A percentile compares a stretch with the other conserved stretches of the same genome.
Conservation (phyloP, 768 basidiomycete species). For the Kockovaella imperatae region DNA sequence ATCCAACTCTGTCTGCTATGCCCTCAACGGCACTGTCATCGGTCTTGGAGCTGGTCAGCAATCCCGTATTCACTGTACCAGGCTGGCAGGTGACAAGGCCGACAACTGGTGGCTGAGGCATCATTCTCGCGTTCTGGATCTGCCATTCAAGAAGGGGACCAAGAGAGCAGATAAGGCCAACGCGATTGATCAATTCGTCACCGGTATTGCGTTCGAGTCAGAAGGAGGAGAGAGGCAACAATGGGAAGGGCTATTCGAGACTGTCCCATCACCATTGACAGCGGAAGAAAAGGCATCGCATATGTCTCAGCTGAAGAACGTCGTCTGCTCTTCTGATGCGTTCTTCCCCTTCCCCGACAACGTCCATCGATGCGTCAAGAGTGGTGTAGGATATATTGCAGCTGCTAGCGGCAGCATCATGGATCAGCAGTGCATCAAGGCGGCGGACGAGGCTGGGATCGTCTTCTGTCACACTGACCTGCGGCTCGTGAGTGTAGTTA, state of each 20-base stretch:
- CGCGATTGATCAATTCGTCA: slow-evolving; percentile 93
- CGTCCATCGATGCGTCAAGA: slow-evolving; percentile 83
- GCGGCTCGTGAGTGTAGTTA: slow-evolving; percentile 66
- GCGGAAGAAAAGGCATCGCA: slow-evolving; percentile 67
- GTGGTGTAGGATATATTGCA: slow-evolving; percentile 84
- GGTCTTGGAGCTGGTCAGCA: slow-evolving; percentile 97
- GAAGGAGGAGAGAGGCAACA: slow-evolving; percentile 82
- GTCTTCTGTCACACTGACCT: slow-evolving; percentile 84
- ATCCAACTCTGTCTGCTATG: slow-evolving; percentile 96
- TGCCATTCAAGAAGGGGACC: slow-evolving; percentile 94
- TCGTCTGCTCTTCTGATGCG: slow-evolving; percentile 90
- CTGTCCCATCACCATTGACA: slow-evolving; percentile 57
- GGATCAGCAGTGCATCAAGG: slow-evolving; percentile 93
- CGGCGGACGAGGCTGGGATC: slow-evolving; percentile 84
- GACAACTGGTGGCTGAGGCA: slow-evolving; percentile 99
- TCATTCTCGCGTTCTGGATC: slow-evolving; percentile 80
- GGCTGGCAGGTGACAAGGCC: slow-evolving; percentile 94
- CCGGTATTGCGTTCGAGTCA: slow-evolving; percentile 62
- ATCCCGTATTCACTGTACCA: slow-evolving; percentile 98
- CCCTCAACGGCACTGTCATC: slow-evolving; percentile 80
- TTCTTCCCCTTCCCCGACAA: slow-evolving; percentile 99
- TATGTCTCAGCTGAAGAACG: slow-evolving; percentile 65
- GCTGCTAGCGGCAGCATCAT: slow-evolving; percentile 85
- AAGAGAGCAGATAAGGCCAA: slow-evolving; percentile 98
- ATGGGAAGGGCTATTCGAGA: slow-evolving; percentile 83